Base-by-base conservation (phyloP, 1,284 basidiomycete species). In the Puccinia novopanici region DNA sequence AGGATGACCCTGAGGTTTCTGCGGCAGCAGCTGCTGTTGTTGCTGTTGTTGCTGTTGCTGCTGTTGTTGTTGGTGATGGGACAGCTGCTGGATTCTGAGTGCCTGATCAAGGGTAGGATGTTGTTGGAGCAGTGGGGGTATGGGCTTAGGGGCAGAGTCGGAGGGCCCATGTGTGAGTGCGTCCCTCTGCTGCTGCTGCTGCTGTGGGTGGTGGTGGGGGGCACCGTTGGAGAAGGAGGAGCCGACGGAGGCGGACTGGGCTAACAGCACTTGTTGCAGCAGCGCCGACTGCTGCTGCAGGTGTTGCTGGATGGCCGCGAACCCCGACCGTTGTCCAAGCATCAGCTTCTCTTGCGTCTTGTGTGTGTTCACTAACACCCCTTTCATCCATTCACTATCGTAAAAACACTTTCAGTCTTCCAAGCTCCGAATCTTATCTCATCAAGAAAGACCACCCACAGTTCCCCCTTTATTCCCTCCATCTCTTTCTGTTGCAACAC, bases 401-500 rank as follows among this genome's bases (percentile, higher is more conserved):
- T 54, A 22, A 54, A 54, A 2, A 34, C 34, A 34, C 34, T 2
- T 2, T 34, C 55, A 57, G 4, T 3, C 2, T 3, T 27, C 3
- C 10, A 40, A 12, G 17, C 8, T 17, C 37, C 24, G 34, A 8
- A 68, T 42, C 8, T 24, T 3, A 40, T 19, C 34, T 24, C 17
- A 48, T 34, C 34, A 30, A n/a, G 40, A 30, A 68, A 45, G 17
- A 68, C 3, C 5, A 42, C 48, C 19, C 17, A 70, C 67, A 70
- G 17, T 22, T 70, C 67, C 3, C 19, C 8, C 30, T 30, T 50
- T n/a, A 70, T n/a, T 13, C 2, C 40, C 22, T 70, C 67, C 24
- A 70, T 48, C 45, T 70, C 67, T 45, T 70, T 50, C 45, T 70
- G 45, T 30, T 70, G 67, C 50, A 3, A 15, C 15, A 19, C 67